A percentile compares a stretch with the other conserved stretches of the same genome.
These are phyloP conservation scores for Lasiodiplodia theobromae DNA, from an alignment of 2,329 filamentous ascomycete species.

Conservation along the genomic window DNA sequence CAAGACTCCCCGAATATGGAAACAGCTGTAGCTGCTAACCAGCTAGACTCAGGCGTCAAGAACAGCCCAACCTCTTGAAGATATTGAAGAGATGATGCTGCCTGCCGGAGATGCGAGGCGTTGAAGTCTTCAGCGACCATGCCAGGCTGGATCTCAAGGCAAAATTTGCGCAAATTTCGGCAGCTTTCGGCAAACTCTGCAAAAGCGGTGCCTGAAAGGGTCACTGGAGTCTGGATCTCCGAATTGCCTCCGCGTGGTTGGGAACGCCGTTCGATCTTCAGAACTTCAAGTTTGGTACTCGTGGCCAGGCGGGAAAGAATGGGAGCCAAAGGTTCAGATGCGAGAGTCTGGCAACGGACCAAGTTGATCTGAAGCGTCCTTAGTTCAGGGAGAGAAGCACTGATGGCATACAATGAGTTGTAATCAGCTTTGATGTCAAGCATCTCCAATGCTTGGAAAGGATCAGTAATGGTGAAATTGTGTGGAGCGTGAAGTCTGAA, in stretches of 20 bases:
- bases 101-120: not conserved
- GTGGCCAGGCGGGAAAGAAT: not conserved
- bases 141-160: slow-evolving; percentile 6
- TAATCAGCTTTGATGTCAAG: slow-evolving; percentile 21
- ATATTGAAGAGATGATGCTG: not conserved
- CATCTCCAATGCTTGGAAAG: not conserved
- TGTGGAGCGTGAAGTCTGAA: not conserved
- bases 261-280: not conserved
- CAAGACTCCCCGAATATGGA: slow-evolving; percentile 6
- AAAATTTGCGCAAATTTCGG: not conserved
- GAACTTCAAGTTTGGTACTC: not conserved
- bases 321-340: slow-evolving; percentile 5
- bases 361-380: slow-evolving; percentile 7
- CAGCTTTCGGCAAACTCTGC: slow-evolving; percentile 1
- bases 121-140: slow-evolving; percentile 10
- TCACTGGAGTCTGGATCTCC: not conserved
- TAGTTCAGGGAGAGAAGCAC: slow-evolving; percentile 1
- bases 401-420: slow-evolving; percentile 1
- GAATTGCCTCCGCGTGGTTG: not conserved
- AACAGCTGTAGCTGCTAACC: not conserved
- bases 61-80: not conserved
- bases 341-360: not conserved
- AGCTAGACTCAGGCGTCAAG: slow-evolving; percentile 8
- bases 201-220: slow-evolving; percentile 13
- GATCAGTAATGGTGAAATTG: not conserved